phyloP scores from a whole-genome alignment of 1,139 yeast species.

The Suhomyces chickasaworum region DNA sequence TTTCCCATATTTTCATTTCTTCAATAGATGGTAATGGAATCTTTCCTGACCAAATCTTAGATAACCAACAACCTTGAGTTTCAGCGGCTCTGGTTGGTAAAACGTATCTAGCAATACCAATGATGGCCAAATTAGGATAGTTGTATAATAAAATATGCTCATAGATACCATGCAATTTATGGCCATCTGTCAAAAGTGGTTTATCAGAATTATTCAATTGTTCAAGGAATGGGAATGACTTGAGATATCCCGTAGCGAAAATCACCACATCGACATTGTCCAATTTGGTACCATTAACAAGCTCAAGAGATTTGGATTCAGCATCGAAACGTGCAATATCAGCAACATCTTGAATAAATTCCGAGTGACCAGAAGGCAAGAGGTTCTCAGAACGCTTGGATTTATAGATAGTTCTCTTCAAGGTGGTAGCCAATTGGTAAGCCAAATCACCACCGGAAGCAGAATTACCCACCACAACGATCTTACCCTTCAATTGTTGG shows the following conservation, averaged over 20 bases:
- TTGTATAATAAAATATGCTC: slow-evolving; percentile 52
- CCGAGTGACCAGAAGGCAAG: slow-evolving; percentile 46
- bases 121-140: slow-evolving; percentile 58
- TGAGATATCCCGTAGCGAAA: slow-evolving; percentile 64
- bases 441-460: slow-evolving; percentile 65
- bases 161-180: slow-evolving; percentile 52
- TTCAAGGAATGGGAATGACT: slow-evolving; percentile 19
- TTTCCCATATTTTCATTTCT: slow-evolving; percentile 44
- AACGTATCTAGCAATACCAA: slow-evolving; percentile 53
- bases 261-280: slow-evolving; percentile 50
- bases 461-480: slow-evolving; percentile 62
- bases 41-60: slow-evolving; percentile 55
- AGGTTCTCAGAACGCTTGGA: slow-evolving; percentile 42
- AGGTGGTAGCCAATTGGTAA: slow-evolving; percentile 47
- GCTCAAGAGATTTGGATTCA: slow-evolving; percentile 34
- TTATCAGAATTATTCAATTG: slow-evolving; percentile 24
- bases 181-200: slow-evolving; percentile 40
- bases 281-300: slow-evolving; percentile 32
- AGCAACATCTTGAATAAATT: slow-evolving; percentile 40
- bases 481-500: slow-evolving; percentile 35
- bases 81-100: slow-evolving; percentile 64
- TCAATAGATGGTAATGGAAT: slow-evolving; percentile 44
- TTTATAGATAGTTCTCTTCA: slow-evolving; percentile 43
- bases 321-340: slow-evolving; percentile 35
- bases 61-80: slow-evolving; percentile 57